These are phyloP conservation scores for Neurospora sp. DNA, from an alignment of 2,329 filamentous ascomycete species.

Conservation along the genomic window DNA sequence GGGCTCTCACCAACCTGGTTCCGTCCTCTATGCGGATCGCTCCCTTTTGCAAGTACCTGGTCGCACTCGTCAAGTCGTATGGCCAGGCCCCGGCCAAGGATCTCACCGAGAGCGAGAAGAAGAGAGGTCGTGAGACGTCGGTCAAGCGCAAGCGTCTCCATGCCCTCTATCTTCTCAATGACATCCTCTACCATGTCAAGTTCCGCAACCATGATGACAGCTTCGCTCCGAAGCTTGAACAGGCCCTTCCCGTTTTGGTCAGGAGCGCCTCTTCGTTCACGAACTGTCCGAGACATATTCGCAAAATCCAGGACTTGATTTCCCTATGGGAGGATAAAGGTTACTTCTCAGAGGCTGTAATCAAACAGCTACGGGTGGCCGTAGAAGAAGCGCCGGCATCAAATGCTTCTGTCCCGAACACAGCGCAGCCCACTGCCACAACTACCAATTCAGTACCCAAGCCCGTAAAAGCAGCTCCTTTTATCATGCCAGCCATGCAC, in stretches of 20 bases:
- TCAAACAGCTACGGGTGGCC: conserved; percentile 50
- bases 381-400: conserved; percentile 28
- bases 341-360: conserved; percentile 47
- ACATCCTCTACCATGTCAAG: conserved; percentile 63
- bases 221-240: conserved; percentile 48
- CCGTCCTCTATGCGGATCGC: conserved; percentile 56
- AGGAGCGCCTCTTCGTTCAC: conserved; percentile 45
- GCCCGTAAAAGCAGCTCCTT: conserved; percentile 50
- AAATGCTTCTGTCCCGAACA: conserved; percentile 2
- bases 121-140: conserved; percentile 39
- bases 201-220: conserved; percentile 37
- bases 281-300: conserved; percentile 54
- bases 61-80: conserved; percentile 56
- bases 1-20: conserved; percentile 66
- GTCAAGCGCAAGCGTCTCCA: conserved; percentile 62
- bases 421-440: conserved; percentile 8
- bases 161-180: conserved; percentile 69
- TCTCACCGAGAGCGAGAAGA: conserved; percentile 20
- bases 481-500: conserved; percentile 64
- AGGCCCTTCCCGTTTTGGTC: conserved; percentile 53
- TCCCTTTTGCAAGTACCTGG: conserved; percentile 67
- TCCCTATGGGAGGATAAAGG: conserved; percentile 59
- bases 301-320: conserved; percentile 55
- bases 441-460: conserved; percentile 21
- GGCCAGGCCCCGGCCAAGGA: conserved; percentile 10